A percentile compares a stretch with the other conserved stretches of the same genome.
phyloP scores from a whole-genome alignment of 352 stramenopile genomes.

The Pythium insidiosum region DNA sequence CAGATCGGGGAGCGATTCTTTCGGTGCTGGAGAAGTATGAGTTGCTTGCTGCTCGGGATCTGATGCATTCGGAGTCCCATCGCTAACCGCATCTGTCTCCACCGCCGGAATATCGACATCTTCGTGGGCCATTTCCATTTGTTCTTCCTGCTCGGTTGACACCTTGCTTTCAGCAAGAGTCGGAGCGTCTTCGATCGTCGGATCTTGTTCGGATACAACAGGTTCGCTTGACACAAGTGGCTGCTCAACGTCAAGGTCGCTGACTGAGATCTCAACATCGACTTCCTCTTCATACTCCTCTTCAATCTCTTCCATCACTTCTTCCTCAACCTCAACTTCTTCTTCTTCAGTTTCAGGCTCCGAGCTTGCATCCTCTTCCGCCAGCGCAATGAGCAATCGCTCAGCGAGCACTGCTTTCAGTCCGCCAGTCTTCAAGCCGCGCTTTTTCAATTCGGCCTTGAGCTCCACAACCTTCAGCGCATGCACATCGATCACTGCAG shows the following conservation, averaged over 20 bases:
- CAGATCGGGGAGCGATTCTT: conserved; percentile 14
- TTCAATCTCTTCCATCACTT: conserved; percentile 22
- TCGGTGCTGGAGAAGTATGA: too few relatives aligned
- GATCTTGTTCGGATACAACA: too few relatives aligned
- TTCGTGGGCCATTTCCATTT: not conserved
- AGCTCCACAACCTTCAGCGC: conserved; percentile 45
- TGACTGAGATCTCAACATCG: conserved; percentile 9
- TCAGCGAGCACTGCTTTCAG: conserved; percentile 42
- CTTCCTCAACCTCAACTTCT: conserved; percentile 17
- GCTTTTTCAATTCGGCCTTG: conserved; percentile 44
- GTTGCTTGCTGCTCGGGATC: conserved; percentile 8
- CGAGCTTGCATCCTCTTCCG: conserved; percentile 25
- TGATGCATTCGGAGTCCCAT: not conserved
- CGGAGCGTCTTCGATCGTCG: too few relatives aligned
- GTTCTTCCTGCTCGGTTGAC: too few relatives aligned
- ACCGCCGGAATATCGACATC: not conserved
- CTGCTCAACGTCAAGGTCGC: not conserved
- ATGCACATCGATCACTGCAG: conserved; percentile 18
- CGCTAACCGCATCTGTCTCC: not conserved
- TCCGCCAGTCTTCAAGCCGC: conserved; percentile 38
- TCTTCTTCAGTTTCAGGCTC: conserved; percentile 28
- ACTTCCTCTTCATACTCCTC: conserved; percentile 23
- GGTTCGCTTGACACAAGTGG: not conserved
- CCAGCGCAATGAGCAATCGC: conserved; percentile 36
- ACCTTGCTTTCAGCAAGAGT: too few relatives aligned